Evolutionary conservation across 2,329 filamentous ascomycete species (phyloP).

Genomic region (Canariomyces notabilis): DNA sequence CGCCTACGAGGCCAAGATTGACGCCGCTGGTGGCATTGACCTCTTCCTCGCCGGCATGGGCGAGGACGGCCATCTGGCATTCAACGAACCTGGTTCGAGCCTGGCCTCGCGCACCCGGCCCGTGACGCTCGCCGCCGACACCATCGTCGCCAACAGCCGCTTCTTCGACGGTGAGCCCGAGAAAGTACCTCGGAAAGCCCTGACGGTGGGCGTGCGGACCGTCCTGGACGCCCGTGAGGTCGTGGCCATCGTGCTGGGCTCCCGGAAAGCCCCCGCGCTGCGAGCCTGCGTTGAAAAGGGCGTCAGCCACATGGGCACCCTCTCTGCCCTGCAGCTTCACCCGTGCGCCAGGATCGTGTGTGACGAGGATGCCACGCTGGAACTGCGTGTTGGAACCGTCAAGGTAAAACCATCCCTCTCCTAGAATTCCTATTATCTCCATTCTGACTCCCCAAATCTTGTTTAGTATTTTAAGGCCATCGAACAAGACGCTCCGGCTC

Average conservation of each 20-base stretch:
- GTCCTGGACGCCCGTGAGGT: conserved; percentile 68
- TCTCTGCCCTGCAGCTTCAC: conserved; percentile 68
- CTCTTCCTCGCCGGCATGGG: conserved; percentile 74
- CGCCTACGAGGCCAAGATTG: conserved; percentile 68
- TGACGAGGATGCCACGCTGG: conserved; percentile 65
- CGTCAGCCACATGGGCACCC: conserved; percentile 76
- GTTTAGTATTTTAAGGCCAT: conserved; percentile 55
- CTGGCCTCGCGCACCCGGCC: conserved; percentile 65
- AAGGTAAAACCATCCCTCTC: conserved; percentile 32
- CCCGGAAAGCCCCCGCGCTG: conserved; percentile 66
- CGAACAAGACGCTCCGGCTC: conserved; percentile 46
- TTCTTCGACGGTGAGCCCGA: conserved; percentile 64
- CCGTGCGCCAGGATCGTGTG: conserved; percentile 68
- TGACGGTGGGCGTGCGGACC: conserved; percentile 55
- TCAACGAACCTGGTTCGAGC: conserved; percentile 74
- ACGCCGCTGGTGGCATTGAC: conserved; percentile 64
- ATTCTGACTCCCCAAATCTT: background rate
- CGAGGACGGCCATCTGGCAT: conserved; percentile 73
- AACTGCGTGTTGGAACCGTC: conserved; percentile 61
- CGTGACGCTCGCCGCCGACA: conserved; percentile 75
- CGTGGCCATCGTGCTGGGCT: conserved; percentile 67
- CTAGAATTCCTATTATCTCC: background rate
- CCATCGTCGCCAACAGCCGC: conserved; percentile 68
- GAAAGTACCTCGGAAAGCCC: conserved; percentile 63
- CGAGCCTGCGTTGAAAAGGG: conserved; percentile 69